These are phyloP conservation scores for Exserohilum rostratum DNA, from an alignment of 2,329 filamentous ascomycete genomes.

Conservation along the genomic window DNA sequence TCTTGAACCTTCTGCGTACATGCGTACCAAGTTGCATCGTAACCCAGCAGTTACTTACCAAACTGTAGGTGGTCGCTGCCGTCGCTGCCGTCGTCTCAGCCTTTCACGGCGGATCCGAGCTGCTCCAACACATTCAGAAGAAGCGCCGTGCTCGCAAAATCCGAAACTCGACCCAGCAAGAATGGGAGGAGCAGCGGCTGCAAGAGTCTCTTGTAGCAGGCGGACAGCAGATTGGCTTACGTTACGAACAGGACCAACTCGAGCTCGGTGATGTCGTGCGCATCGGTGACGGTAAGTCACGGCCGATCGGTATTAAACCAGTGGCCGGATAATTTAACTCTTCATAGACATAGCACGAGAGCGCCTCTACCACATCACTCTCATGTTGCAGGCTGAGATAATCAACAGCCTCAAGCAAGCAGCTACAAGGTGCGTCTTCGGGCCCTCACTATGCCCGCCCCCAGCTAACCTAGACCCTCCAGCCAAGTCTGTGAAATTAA, in stretches of 20 bases:
- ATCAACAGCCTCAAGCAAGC: conserved; percentile 49
- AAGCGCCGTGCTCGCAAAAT: conserved; percentile 40
- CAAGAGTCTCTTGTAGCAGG: conserved; percentile 48
- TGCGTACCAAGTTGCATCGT: background rate
- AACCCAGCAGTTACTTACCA: background rate
- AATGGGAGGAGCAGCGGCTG: conserved; percentile 48
- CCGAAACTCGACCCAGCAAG: conserved; percentile 28
- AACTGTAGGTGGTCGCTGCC: conserved; percentile 46
- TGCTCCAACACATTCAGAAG: conserved; percentile 46
- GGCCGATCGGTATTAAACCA: conserved; percentile 16
- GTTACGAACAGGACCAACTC: conserved; percentile 42
- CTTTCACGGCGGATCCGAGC: conserved; percentile 51
- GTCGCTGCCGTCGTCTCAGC: conserved; percentile 52
- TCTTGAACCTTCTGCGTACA: background rate
- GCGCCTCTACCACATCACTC: conserved; percentile 46
- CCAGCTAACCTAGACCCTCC: background rate
- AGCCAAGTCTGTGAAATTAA: conserved; percentile 37
- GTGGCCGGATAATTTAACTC: background rate
- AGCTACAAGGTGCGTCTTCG: conserved; percentile 36
- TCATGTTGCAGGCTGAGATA: conserved; percentile 50
- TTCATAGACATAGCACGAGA: conserved; percentile 45
- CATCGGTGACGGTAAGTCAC: conserved; percentile 48
- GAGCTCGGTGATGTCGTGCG: conserved; percentile 46
- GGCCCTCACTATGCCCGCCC: background rate
- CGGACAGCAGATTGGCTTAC: conserved; percentile 43